Percentiles rank a stretch among this genome's conserved stretches.
phyloP scores from a whole-genome alignment of 768 basidiomycete species.

The Neoboletus brunneissimus region DNA sequence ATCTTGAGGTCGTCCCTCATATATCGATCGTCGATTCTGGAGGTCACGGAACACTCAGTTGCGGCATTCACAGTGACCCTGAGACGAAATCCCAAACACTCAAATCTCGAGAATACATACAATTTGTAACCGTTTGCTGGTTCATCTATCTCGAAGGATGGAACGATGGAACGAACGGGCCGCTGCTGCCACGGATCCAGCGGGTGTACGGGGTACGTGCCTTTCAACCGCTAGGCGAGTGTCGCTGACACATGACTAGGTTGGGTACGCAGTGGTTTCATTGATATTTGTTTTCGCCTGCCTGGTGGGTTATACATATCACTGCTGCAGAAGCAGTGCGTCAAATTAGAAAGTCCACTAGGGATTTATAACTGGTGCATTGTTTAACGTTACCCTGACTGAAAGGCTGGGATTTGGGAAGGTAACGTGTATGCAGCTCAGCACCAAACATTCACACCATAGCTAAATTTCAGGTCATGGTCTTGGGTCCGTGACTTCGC shows the following conservation, averaged over 20 bases:
- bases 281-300: conserved; percentile 53
- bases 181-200: conserved; percentile 71
- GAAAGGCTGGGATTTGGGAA: conserved; percentile 44
- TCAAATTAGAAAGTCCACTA: conserved; percentile 23
- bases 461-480: conserved; percentile 35
- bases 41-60: neutral
- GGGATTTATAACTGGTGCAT: conserved; percentile 45
- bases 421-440: conserved; percentile 19
- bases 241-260: conserved; percentile 28
- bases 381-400: conserved; percentile 45
- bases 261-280: conserved; percentile 52
- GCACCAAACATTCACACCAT: neutral
- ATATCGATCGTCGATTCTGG: neutral
- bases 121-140: conserved; percentile 55
- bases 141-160: conserved; percentile 65
- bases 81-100: conserved; percentile 4
- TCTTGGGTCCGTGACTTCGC: conserved; percentile 29
- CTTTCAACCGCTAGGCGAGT: neutral
- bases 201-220: conserved; percentile 44
- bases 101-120: conserved; percentile 33
- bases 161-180: conserved; percentile 76
- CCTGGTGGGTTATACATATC: conserved; percentile 31
- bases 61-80: neutral
- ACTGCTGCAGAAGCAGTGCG: neutral
- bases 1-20: neutral